Percentiles rank a stretch among this genome's conserved stretches.
phyloP scores from a whole-genome alignment of 1,284 basidiomycete genomes.

The Neonothopanus nambi region DNA sequence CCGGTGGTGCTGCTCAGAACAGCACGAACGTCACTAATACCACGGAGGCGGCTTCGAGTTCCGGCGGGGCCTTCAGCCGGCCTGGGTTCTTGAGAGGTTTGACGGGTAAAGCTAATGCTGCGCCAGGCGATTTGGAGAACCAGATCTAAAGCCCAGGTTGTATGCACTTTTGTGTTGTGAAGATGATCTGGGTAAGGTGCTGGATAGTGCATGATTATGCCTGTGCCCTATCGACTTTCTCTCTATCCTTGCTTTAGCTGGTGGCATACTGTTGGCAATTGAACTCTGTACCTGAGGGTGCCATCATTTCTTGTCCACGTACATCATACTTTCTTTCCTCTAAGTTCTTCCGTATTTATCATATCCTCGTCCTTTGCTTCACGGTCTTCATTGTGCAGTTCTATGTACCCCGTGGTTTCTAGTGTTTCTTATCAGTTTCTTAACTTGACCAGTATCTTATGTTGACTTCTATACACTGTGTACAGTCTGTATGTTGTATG shows the following conservation, averaged over 20 bases:
- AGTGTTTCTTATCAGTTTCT: not conserved
- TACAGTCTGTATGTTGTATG: too few relatives aligned
- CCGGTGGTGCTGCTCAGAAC: not conserved
- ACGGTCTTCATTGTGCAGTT: not conserved
- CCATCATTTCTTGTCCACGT: too few relatives aligned
- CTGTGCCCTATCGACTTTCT: not conserved
- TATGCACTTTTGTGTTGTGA: too few relatives aligned
- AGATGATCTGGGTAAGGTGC: not conserved
- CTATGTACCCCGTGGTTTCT: not conserved
- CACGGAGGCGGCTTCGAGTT: not conserved
- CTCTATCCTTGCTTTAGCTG: too few relatives aligned
- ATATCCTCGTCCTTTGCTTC: not conserved
- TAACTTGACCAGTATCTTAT: not conserved
- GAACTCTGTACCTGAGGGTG: too few relatives aligned
- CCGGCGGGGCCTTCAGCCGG: not conserved
- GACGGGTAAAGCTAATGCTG: constrained; percentile 3
- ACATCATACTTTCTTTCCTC: too few relatives aligned
- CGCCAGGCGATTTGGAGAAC: constrained; percentile 9
- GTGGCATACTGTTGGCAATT: too few relatives aligned
- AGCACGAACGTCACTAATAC: not conserved
- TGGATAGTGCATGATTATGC: not conserved
- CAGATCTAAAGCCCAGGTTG: constrained; percentile 7
- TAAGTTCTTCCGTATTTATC: not conserved
- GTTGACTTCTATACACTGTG: not conserved
- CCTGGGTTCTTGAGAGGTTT: constrained; percentile 9